phyloP scores from a whole-genome alignment of 345 rosid genomes.

The Ailanthus altissimus region DNA sequence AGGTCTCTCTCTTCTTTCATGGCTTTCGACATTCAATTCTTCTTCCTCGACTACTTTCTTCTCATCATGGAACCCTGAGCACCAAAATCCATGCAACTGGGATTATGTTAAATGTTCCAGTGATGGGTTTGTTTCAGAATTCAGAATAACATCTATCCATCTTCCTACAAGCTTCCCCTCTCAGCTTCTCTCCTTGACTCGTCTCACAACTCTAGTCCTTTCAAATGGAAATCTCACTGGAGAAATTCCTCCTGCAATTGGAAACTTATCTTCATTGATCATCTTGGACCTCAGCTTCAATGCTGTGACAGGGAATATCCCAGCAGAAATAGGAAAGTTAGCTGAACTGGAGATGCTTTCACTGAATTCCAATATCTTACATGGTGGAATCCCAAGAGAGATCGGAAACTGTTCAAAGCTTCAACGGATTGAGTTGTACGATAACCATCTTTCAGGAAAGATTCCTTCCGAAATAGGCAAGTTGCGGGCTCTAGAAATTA shows the following conservation, averaged over 20 bases:
- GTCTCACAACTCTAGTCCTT: conserved; percentile 49
- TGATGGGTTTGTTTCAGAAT: conserved; percentile 44
- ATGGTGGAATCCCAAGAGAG: conserved; percentile 48
- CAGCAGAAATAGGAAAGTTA: conserved; percentile 50
- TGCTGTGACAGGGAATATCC: conserved; percentile 50
- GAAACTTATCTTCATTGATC: conserved; percentile 50
- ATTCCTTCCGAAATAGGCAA: conserved; percentile 57
- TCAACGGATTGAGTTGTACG: conserved; percentile 52
- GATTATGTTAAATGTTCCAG: conserved; percentile 51
- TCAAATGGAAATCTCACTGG: conserved; percentile 56
- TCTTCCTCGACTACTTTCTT: conserved; percentile 49
- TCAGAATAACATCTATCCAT: conserved; percentile 40
- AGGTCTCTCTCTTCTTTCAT: conserved; percentile 68
- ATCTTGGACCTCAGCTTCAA: conserved; percentile 66
- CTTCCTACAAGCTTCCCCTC: conserved; percentile 51
- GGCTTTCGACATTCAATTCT: conserved; percentile 64
- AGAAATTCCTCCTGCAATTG: conserved; percentile 49
- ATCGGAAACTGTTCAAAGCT: conserved; percentile 57
- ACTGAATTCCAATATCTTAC: conserved; percentile 49
- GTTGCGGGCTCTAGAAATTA: conserved; percentile 40
- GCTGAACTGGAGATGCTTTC: conserved; percentile 38
- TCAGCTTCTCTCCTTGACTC: conserved; percentile 46
- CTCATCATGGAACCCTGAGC: conserved; percentile 64
- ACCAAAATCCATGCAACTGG: conserved; percentile 67
- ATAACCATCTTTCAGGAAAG: conserved; percentile 57